A percentile compares a stretch with the other conserved stretches of the same genome.
phyloP scores from a whole-genome alignment of 192 early-diverging fungal species.

The Podila clonocystis region DNA sequence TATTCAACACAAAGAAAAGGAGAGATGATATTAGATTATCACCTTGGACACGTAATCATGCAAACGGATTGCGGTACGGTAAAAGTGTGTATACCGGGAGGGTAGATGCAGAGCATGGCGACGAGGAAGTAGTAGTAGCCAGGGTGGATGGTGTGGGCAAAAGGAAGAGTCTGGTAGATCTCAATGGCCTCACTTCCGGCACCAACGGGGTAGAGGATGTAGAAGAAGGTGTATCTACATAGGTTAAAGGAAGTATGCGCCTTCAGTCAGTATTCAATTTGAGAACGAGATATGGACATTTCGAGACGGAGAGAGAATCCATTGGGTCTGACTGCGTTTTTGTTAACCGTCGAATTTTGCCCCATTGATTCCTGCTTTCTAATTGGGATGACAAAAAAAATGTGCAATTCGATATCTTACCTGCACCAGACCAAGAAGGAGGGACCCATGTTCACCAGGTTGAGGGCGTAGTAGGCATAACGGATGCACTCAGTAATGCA shows the following conservation, averaged over 20 bases:
- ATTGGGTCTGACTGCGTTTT: conserved; percentile 26
- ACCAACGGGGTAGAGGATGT: conserved; percentile 91
- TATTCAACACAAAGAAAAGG: conserved; percentile 4
- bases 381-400: neutral
- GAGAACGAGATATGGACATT: neutral
- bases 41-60: no score
- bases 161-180: conserved; percentile 76
- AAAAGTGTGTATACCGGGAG: conserved; percentile 66
- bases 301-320: conserved; percentile 15
- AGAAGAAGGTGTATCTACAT: conserved; percentile 94
- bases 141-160: conserved; percentile 59
- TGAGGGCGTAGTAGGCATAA: conserved; percentile 89
- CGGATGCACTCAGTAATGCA: conserved; percentile 90
- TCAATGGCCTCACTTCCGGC: conserved; percentile 86
- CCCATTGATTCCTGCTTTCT: conserved; percentile 4
- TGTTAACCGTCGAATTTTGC: conserved; percentile 4
- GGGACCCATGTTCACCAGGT: conserved; percentile 71
- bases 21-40: neutral
- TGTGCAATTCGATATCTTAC: conserved; percentile 16
- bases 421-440: conserved; percentile 68
- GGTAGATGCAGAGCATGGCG: conserved; percentile 72
- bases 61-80: neutral
- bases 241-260: conserved; percentile 32
- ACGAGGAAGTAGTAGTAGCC: conserved; percentile 69
- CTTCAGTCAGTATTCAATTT: conserved; percentile 6